These are phyloP conservation scores for Hanseniaspora jakobsenii DNA, from an alignment of 805 yeast species.

Conservation along the genomic window DNA sequence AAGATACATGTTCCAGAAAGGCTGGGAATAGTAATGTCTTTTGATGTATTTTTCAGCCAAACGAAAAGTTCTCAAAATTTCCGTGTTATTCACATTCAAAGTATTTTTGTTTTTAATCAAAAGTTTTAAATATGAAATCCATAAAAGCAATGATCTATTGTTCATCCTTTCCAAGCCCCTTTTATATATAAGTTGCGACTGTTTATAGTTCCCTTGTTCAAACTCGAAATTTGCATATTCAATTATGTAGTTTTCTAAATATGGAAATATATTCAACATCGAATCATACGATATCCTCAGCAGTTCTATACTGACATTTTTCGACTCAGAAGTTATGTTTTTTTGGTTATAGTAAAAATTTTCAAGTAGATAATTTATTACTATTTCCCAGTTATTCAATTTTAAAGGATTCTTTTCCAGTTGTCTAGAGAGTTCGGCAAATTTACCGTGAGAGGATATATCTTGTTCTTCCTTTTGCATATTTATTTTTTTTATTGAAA, in stretches of 20 bases:
- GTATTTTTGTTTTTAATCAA: conserved; percentile 23
- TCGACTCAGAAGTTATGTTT: not conserved
- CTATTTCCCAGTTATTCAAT: conserved; percentile 26
- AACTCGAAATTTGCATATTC: conserved; percentile 29
- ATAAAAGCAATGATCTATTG: conserved; percentile 25
- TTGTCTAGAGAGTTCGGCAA: not conserved
- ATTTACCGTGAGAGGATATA: not conserved
- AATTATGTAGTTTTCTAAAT: conserved; percentile 27
- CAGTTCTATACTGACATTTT: not conserved
- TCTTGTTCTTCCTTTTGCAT: not conserved
- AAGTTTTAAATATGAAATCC: conserved; percentile 26
- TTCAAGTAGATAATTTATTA: conserved; percentile 21
- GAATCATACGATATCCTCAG: conserved; percentile 22
- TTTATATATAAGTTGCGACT: conserved; percentile 23
- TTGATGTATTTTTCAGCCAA: conserved; percentile 27
- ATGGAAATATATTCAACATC: conserved; percentile 25
- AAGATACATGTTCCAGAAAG: conserved; percentile 28
- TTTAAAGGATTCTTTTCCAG: conserved; percentile 18
- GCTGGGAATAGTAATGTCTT: conserved; percentile 27
- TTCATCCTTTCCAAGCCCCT: conserved; percentile 22
- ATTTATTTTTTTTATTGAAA: not conserved
- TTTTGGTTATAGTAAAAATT: conserved; percentile 17
- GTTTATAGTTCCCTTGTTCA: conserved; percentile 24
- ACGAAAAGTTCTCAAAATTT: conserved; percentile 24
- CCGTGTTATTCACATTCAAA: conserved; percentile 18